Base-by-base conservation (phyloP, 805 yeast genomes). In the Lachancea waltii region DNA sequence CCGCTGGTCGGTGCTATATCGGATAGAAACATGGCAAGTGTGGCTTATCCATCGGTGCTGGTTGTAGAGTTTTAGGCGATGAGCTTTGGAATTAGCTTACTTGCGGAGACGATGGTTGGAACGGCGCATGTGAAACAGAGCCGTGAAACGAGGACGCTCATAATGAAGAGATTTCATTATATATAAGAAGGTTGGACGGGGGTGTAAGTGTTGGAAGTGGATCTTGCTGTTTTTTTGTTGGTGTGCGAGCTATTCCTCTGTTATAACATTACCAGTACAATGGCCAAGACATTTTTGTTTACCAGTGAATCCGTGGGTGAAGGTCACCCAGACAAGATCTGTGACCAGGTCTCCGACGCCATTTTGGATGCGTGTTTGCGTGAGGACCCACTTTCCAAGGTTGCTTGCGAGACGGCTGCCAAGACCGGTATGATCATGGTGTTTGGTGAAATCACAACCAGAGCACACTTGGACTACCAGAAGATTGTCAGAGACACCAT, bases 361-460 rank as follows among this genome's bases (percentile, higher is more conserved):
- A 85, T 92, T 60, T 77, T 92, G 56, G 98, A 92, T 62, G 98
- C 98, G 53, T 90, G 97, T 76, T 73, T 92, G 57, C 79, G 85
- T 41, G 94, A 72, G 54, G 98, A 92, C 69, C 98, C 98, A 46
- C 75, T 85, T 57, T 92, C 98, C 54, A 92, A 92, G 75, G 98
- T 92, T 64, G 98, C 96, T 35, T 92, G 98, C 75, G 98, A 92
- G 72, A 85, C 98, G 45, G 97, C 98, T 51, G 82, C 97, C 58
- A 92, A 92, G 75, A 92, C 98, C 51, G 98, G 98, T 73, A 80
- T 92, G 95, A 87, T 92, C 63, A 84, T 92, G 94, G 97, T 92
- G 51, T 92, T 92, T 63, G 98, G 98, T 73, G 98, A 92, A 72
- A 92, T 92, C 68, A 90, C 98, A 72, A 92, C 98, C 70, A 83